Conservation (phyloP, 1,139 yeast genomes). For the Waltiozyma sp. region DNA sequence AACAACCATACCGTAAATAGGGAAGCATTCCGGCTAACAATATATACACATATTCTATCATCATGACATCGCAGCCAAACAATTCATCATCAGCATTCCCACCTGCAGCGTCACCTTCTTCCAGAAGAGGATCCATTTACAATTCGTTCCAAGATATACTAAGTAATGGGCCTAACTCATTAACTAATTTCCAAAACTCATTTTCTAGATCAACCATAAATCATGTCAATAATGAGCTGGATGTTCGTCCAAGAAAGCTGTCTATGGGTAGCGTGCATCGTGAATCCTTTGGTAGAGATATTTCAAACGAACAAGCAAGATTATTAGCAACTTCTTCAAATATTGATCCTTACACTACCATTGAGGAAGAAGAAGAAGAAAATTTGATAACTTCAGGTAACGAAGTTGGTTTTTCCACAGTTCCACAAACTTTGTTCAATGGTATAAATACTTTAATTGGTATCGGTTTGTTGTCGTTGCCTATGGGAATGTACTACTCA, state of each 20-base stretch:
- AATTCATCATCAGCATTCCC: not conserved
- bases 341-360: slow-evolving; percentile 26
- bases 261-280: slow-evolving; percentile 8
- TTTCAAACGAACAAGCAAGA: not conserved
- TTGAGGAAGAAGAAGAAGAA: slow-evolving; percentile 45
- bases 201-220: slow-evolving; percentile 15
- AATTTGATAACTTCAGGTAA: slow-evolving; percentile 22
- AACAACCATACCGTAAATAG: too few relatives aligned
- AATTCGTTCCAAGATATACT: slow-evolving; percentile 17
- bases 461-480: slow-evolving; percentile 74
- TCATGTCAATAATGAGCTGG: slow-evolving; percentile 17
- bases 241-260: slow-evolving; percentile 10
- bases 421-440: slow-evolving; percentile 80
- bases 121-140: slow-evolving; percentile 12
- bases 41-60: too few relatives aligned
- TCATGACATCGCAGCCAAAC: not conserved
- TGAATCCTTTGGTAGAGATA: slow-evolving; percentile 5
- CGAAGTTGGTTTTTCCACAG: slow-evolving; percentile 40
- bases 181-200: slow-evolving; percentile 16
- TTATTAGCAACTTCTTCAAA: not conserved
- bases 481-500: slow-evolving; percentile 65
- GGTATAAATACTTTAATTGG: slow-evolving; percentile 81
- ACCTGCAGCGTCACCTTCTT: not conserved
- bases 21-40: too few relatives aligned
- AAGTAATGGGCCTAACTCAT: slow-evolving; percentile 15